Percentiles rank a stretch among this genome's conserved stretches.
These are phyloP conservation scores for Trichoderma lentiforme DNA, from an alignment of 2,329 filamentous ascomycete species.

Conservation along the genomic window DNA sequence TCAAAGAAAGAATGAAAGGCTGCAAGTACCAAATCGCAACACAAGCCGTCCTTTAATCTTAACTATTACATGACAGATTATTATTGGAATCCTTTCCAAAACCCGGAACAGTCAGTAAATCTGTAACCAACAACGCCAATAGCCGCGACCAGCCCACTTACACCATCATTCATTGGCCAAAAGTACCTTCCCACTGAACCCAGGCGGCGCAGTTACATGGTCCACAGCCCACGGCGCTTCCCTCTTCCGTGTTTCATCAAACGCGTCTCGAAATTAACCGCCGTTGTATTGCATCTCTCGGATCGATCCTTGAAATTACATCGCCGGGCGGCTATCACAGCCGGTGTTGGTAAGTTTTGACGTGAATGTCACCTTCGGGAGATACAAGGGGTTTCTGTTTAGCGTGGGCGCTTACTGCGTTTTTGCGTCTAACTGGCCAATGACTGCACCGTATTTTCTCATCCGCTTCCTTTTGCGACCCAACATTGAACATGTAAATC, in stretches of 20 bases:
- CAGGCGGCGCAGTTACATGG: background rate
- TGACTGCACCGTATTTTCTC: background rate
- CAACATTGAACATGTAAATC: background rate
- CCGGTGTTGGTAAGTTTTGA: background rate
- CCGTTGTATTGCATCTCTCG: slow-evolving; percentile 5
- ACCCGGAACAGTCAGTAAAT: background rate
- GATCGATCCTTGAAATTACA: background rate
- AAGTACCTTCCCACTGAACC: background rate
- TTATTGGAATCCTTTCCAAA: background rate
- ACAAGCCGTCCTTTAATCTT: background rate
- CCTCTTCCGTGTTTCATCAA: slow-evolving; percentile 9
- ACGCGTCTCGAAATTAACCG: background rate
- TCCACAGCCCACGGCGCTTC: background rate
- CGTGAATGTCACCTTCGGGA: too few species aligned
- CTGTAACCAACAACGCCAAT: background rate
- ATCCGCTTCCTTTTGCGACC: background rate
- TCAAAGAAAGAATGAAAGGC: background rate
- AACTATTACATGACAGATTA: background rate
- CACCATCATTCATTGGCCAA: background rate
- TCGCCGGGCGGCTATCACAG: background rate
- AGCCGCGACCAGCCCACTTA: background rate
- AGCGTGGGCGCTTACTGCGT: background rate
- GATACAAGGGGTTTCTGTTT: background rate
- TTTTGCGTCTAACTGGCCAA: slow-evolving; percentile 7
- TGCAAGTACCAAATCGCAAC: background rate